Evolutionary conservation across 257 asterid genomes (phyloP).

Genomic region (Nyctanthes arbortristis): DNA sequence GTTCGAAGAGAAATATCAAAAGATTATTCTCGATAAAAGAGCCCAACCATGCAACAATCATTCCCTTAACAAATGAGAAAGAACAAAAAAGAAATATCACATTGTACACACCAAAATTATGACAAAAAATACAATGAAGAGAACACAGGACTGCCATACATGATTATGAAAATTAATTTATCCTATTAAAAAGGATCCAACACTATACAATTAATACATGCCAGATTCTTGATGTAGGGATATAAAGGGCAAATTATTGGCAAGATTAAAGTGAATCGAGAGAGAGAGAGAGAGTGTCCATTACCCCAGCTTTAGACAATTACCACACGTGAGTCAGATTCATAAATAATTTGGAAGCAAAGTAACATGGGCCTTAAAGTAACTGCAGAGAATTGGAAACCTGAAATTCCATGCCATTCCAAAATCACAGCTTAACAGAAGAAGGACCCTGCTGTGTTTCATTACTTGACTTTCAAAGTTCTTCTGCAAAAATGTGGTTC

Average conservation of each 20-base stretch:
- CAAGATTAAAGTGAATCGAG: slow-evolving; percentile 11
- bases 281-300: slow-evolving; percentile 2
- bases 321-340: not conserved
- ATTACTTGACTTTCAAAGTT: slow-evolving; percentile 55
- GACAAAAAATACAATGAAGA: slow-evolving; percentile 2
- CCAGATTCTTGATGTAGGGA: too few species aligned
- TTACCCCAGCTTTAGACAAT: slow-evolving; percentile 1
- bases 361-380: not conserved
- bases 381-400: slow-evolving; percentile 28
- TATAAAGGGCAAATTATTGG: not conserved
- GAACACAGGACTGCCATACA: slow-evolving; percentile 13
- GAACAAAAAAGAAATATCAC: not conserved
- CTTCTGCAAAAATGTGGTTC: slow-evolving; percentile 29
- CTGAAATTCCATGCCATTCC: slow-evolving; percentile 97
- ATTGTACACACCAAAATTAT: not conserved
- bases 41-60: not conserved
- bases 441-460: slow-evolving; percentile 83
- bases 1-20: slow-evolving; percentile 10
- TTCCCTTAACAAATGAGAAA: not conserved
- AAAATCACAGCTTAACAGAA: slow-evolving; percentile 81
- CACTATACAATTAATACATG: not conserved
- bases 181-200: not conserved
- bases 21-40: not conserved
- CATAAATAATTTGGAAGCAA: not conserved
- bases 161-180: not conserved